Conservation (phyloP, 2,329 filamentous ascomycete genomes). For the Aspergillus hiratsukae region DNA sequence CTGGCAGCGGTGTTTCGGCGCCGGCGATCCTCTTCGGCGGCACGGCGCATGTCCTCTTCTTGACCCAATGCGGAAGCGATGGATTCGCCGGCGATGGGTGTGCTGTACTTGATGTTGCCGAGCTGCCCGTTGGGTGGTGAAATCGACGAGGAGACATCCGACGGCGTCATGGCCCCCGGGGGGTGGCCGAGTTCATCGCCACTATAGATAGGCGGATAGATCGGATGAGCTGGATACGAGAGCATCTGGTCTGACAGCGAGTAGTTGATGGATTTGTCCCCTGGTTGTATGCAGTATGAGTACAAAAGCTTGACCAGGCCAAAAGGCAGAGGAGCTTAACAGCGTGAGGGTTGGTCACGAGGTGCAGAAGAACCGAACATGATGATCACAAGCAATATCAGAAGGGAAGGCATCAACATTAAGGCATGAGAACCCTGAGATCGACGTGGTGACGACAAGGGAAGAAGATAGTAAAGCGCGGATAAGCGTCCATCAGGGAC, state of each 20-base stretch:
- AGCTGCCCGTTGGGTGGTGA: conserved; percentile 38
- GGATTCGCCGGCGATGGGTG: conserved; percentile 33
- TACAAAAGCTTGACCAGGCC: conserved; percentile 2
- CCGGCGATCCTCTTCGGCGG: conserved; percentile 85
- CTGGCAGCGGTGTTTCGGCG: conserved; percentile 84
- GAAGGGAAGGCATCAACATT: background rate
- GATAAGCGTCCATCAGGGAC: conserved; percentile 19
- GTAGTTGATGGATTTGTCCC: conserved; percentile 37
- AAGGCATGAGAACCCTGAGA: background rate
- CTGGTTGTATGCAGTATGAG: conserved; percentile 24
- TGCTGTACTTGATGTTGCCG: conserved; percentile 39
- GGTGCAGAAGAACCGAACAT: conserved; percentile 12
- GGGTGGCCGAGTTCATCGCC: conserved; percentile 34
- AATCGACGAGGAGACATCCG: conserved; percentile 40
- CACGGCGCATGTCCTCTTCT: conserved; percentile 67
- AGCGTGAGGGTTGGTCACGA: conserved; percentile 1
- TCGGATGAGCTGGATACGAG: conserved; percentile 34
- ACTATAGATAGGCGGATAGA: conserved; percentile 37
- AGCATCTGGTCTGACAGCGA: conserved; percentile 36
- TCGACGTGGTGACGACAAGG: conserved; percentile 10
- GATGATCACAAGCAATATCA: background rate
- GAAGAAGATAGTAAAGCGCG: conserved; percentile 9
- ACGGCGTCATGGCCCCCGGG: conserved; percentile 36
- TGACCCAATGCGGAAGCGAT: conserved; percentile 50
- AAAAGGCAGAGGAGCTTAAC: background rate